Conservation (phyloP, 352 stramenopile species). For the Blastocystis hominis region DNA sequence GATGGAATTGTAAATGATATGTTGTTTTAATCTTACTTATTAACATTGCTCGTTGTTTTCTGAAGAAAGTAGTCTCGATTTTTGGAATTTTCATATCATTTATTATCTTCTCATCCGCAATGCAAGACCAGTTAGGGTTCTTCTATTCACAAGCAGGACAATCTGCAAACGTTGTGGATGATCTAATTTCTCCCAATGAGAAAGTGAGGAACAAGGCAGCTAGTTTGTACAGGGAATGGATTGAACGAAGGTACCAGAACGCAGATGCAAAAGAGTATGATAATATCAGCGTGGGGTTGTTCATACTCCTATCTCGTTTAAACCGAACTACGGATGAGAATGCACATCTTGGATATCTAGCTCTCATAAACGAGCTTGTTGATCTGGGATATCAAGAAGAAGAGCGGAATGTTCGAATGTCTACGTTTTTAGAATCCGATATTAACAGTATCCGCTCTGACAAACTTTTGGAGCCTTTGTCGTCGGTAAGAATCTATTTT, state of each 20-base stretch:
- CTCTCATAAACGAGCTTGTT: conserved; percentile 45
- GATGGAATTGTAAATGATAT: conserved; percentile 52
- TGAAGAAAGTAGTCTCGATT: not conserved
- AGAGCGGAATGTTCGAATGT: conserved; percentile 53
- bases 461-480: not conserved
- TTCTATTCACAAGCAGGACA: not conserved
- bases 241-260: conserved; percentile 44
- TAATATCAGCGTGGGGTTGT: conserved; percentile 36
- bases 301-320: conserved; percentile 5
- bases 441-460: conserved; percentile 15
- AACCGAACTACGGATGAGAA: not conserved
- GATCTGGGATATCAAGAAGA: conserved; percentile 58
- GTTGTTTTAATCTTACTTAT: conserved; percentile 17
- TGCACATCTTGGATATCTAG: conserved; percentile 10
- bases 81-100: not conserved
- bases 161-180: conserved; percentile 13
- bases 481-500: not conserved
- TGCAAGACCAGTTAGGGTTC: conserved; percentile 29
- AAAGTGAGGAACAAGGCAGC: not conserved
- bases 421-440: not conserved
- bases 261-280: conserved; percentile 45
- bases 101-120: not conserved
- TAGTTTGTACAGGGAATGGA: conserved; percentile 3
- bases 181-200: not conserved
- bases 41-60: not conserved